A percentile compares a stretch with the other conserved stretches of the same genome.
Conservation (phyloP, 1,139 yeast species). For the Candida pseudoviswanathii region DNA sequence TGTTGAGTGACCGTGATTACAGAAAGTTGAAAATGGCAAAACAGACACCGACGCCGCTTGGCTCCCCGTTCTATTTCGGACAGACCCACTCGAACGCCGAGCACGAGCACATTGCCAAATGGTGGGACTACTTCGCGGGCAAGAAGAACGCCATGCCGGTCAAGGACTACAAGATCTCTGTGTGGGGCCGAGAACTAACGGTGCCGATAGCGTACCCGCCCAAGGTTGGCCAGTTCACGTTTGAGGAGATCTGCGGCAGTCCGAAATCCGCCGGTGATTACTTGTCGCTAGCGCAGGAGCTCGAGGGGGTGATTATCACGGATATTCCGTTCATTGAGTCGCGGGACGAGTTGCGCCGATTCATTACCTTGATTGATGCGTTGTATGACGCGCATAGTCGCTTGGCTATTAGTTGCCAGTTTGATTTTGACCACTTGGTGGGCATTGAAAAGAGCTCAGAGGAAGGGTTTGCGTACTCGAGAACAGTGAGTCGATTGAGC, state of each 20-base stretch:
- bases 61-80: constrained; percentile 73
- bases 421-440: constrained; percentile 79
- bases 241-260: constrained; percentile 79
- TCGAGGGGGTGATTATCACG: constrained; percentile 77
- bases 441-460: constrained; percentile 83
- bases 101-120: constrained; percentile 63
- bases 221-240: constrained; percentile 85
- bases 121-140: constrained; percentile 74
- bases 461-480: constrained; percentile 93
- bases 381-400: constrained; percentile 89
- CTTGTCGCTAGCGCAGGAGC: constrained; percentile 75
- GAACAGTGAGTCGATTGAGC: constrained; percentile 85
- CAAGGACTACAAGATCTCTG: constrained; percentile 46
- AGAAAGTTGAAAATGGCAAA: constrained; percentile 53
- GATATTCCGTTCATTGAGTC: constrained; percentile 86
- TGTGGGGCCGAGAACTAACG: constrained; percentile 85
- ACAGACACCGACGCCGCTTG: constrained; percentile 47
- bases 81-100: constrained; percentile 54
- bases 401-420: constrained; percentile 86
- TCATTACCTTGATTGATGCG: constrained; percentile 92
- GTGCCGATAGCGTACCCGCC: constrained; percentile 81
- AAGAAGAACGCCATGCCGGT: constrained; percentile 35
- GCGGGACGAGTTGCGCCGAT: constrained; percentile 83
- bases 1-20: constrained; percentile 92
- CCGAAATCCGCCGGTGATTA: constrained; percentile 97